Base-by-base conservation (phyloP, 257 asterid species). In the Solanum pinnatisectum region DNA sequence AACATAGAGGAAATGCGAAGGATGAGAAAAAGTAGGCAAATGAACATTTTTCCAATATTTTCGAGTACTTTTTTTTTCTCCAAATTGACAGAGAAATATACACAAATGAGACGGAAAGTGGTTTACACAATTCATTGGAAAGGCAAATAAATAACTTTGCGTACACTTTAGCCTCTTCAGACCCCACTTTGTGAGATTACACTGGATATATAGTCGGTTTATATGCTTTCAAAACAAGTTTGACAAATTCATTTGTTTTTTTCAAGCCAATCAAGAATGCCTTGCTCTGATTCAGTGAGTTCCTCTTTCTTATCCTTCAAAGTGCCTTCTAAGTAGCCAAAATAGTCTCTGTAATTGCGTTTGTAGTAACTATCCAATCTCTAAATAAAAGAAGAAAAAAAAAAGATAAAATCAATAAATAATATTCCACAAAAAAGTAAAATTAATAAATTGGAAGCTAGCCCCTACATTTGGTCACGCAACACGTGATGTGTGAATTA, bases 181-280 rank as follows among this genome's bases (percentile, higher is more conserved):
- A 56, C 1, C 0, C 18, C n/a, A 56, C n/a, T 46, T 46, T 46
- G 20, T 46, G 10, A 56, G 63, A 46, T 52, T 20, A 56, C 10
- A 14, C 7, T 4, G 56, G 0, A 56, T 16, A 52, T 52, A 18
- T 18, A 6, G 4, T 56, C n/a, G n/a, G 23, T 56, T 56, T 18
- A 56, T 56, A 56, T 52, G 63, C n/a, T n/a, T 56, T 56, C 25
- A 20, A 7, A 56, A 56, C 65, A 56, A 56, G 65, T 8, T 59
- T 59, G 68, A 59, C 13, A 22, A 59, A 8, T 59, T 59, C 27
- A 59, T 59, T 91, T 93, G 88, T 96, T 96, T 10, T 13, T 89
- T 15, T 96, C 94, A 72, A 95, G 96, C 98, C 98, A 96, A 56
- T 95, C 93, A 32, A 96, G 98, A 92, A 95, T 94, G 88, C 92